Conservation (phyloP, 495 filamentous ascomycete genomes). For the Talaromyces ruber region DNA sequence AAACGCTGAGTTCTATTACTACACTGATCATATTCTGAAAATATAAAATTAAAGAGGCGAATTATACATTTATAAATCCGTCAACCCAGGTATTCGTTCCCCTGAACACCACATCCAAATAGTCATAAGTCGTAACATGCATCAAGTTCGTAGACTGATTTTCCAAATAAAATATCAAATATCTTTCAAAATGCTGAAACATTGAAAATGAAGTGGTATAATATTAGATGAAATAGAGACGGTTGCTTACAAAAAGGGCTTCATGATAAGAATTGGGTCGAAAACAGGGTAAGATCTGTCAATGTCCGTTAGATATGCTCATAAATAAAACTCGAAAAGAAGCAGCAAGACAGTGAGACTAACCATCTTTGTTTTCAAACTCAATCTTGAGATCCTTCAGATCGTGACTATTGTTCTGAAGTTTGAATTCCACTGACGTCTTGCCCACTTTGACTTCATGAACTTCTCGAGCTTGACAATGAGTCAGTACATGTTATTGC, state of each 20-base stretch:
- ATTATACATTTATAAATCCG: neutral
- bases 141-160: neutral
- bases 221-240: neutral
- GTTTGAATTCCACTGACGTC: neutral
- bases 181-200: neutral
- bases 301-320: neutral
- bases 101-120: neutral
- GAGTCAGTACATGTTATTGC: neutral
- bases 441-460: neutral
- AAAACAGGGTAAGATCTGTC: neutral
- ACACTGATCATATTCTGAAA: too few relatives aligned
- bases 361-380: neutral
- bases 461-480: neutral
- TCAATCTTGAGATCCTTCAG: constrained; percentile 3
- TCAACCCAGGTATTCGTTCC: neutral
- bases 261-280: neutral
- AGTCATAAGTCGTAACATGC: constrained; percentile 1
- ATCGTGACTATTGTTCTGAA: neutral
- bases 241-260: neutral
- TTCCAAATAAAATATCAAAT: neutral
- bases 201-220: neutral
- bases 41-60: too few relatives aligned
- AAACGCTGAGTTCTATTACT: too few relatives aligned
- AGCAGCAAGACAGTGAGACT: neutral
- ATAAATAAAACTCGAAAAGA: neutral